Evolutionary conservation across 441 rosid genomes (phyloP), one percentile per base, ranked within the genome.

Genomic region (Populus tomentosa): DNA sequence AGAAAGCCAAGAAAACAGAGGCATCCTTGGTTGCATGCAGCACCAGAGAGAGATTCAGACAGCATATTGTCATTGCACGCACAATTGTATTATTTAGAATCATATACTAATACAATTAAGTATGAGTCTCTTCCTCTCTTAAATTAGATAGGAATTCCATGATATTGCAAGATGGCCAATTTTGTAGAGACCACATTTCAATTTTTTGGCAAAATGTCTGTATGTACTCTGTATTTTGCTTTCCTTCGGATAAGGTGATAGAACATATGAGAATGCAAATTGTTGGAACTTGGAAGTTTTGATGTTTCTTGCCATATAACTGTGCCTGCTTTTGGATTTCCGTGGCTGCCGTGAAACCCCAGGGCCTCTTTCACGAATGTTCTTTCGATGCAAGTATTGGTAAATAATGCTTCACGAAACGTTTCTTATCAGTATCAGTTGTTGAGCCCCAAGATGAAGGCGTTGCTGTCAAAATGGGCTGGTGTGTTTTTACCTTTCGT

Each of bases 61-160:
- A 42, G 69, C 74, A 78, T 92, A 26, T 85, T 94, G 77, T 90
- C 94, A n/a, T 80, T 94, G 83, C 95, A 89, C 33, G 80, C 76
- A 6, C 82, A 80, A 7, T 3, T 84, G 20, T 24, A 67, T 70
- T 20, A 7, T 46, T 80, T 59, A 36, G 78, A 81, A 76, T 68
- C 86, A 38, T 73, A 62, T 69, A 26, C 73, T 38, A 78, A 85
- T 77, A 46, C 56, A 40, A 24, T 28, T 14, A 18, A 21, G 24
- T 3, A 50, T 76, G 79, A 75, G 80, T 68, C 71, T 65, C 38
- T 18, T 50, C 63, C 23, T 33, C 70, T 9, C 4, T 75, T 71
- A 53, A 50, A 21, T 30, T 20, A 2, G 14, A 70, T 26, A 53
- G n/a, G 21, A 70, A 74, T 59, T 69, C 70, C 73, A 75, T 30